Conservation (phyloP, 2,329 filamentous ascomycete genomes). For the Fusarium circinatum region DNA sequence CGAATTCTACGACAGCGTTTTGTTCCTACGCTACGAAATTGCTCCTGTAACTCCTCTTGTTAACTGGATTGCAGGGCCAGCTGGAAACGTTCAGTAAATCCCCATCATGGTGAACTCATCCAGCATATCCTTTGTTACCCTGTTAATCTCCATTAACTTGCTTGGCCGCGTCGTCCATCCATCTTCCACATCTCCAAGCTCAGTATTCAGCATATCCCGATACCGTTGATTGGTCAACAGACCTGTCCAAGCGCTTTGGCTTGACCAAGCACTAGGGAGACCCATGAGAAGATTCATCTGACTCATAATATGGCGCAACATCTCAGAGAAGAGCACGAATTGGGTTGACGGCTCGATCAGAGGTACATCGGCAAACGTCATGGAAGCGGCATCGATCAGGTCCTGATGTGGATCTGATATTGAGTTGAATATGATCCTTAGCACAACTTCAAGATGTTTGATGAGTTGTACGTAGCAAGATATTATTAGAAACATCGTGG, state of each 20-base stretch:
- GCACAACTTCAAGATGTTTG: constrained; percentile 40
- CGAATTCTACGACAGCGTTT: neutral
- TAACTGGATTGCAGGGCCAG: neutral
- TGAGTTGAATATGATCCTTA: constrained; percentile 34
- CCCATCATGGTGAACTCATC: constrained; percentile 41
- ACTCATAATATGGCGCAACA: constrained; percentile 39
- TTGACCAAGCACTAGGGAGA: constrained; percentile 36
- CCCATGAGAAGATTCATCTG: constrained; percentile 45
- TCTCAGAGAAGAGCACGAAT: constrained; percentile 44
- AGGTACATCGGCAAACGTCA: constrained; percentile 40
- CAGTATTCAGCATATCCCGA: constrained; percentile 40
- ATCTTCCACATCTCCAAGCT: constrained; percentile 40
- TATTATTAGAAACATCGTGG: constrained; percentile 44
- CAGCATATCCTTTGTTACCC: constrained; percentile 33
- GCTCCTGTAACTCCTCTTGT: neutral
- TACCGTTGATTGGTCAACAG: constrained; percentile 33
- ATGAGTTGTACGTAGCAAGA: constrained; percentile 46
- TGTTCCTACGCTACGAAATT: neutral
- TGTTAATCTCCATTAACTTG: constrained; percentile 34
- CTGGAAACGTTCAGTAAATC: constrained; percentile 13
- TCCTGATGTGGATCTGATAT: constrained; percentile 19
- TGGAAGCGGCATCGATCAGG: constrained; percentile 27
- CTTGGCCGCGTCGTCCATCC: constrained; percentile 38
- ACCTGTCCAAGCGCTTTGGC: constrained; percentile 41
- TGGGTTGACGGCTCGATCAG: constrained; percentile 43